Base-by-base conservation (phyloP, 805 yeast species). In the Candida easanensis region DNA sequence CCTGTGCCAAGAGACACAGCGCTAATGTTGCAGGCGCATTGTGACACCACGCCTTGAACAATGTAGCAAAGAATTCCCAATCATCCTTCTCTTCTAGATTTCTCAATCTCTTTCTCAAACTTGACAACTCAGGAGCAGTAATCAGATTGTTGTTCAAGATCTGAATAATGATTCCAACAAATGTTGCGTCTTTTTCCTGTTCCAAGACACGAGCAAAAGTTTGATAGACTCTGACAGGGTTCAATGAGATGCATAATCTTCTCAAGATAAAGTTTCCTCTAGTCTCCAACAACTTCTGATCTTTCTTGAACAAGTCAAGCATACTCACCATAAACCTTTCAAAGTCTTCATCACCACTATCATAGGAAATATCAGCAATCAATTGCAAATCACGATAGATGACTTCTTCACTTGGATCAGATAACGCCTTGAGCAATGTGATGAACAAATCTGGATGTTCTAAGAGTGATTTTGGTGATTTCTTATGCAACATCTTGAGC, bases 1-100 rank as follows among this genome's bases (percentile, higher is more conserved):
- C 86, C 42, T 90, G 90, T 0, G 97, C 85, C 13, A 91, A 68
- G 30, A 93, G 69, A 54, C 97, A 89, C 17, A 93, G 71, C 2
- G 96, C 82, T 33, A 93, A 68, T 0, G 90, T 86, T 4, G 97
- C 90, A 1, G 95, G 89, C 0, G 96, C 82, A 59, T 88, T 91
- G 48, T 84, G 83, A 51, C 95, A 82, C 99, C 99, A 93, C 45
- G 95, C 81, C 56, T 79, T 81, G 65, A 91, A 93, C 42, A 93
- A 68, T 0, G 82, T 69, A 21, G 84, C 74, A 60, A 93, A 93
- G 32, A 90, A 70, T 18, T 71, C 63, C 70, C 82, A 79, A 44
- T 87, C 93, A 28, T 77, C 80, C 19, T 69, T 50, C 28, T 76
- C 73, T 40, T 83, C 87, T n/a, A 82, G 64, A 60, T 64, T 74